These are phyloP conservation scores for Actinomortierella ambigua DNA, from an alignment of 371 early-diverging fungal genomes.

Conservation along the genomic window DNA sequence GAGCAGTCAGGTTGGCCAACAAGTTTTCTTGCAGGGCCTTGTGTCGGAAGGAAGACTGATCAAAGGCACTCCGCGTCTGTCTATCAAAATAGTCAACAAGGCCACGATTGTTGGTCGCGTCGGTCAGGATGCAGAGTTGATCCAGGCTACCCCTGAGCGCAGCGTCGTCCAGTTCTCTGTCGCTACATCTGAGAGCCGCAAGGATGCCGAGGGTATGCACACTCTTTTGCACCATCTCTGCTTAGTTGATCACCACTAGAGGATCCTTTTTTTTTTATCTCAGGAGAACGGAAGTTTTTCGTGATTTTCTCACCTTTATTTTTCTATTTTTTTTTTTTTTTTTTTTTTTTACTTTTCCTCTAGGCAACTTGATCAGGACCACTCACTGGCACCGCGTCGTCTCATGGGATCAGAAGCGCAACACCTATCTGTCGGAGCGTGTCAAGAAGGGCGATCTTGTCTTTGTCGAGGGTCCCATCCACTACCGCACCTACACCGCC, in stretches of 20 bases:
- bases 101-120: constrained; percentile 61
- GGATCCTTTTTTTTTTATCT: too few species aligned
- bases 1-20: neutral
- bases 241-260: too few species aligned
- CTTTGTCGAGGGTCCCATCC: constrained; percentile 65
- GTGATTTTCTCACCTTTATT: neutral
- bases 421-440: constrained; percentile 50
- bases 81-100: constrained; percentile 52
- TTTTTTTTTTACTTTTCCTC: constrained; percentile 1
- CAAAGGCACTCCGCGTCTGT: too few species aligned
- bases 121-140: constrained; percentile 55
- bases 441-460: constrained; percentile 67
- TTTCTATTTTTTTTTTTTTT: constrained; percentile 2
- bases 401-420: constrained; percentile 51
- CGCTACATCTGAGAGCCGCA: constrained; percentile 60
- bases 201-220: constrained; percentile 57
- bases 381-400: constrained; percentile 68
- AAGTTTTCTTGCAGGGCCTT: neutral
- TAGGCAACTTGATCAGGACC: constrained; percentile 60
- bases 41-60: too few species aligned
- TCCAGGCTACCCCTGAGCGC: constrained; percentile 46
- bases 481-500: constrained; percentile 63
- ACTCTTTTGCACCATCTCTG: too few species aligned
- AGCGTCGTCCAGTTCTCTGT: constrained; percentile 61
- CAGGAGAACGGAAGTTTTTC: too few species aligned